Evolutionary conservation across 208 protist species (phyloP).

Genomic region (Balamuthia mandrillaris): DNA sequence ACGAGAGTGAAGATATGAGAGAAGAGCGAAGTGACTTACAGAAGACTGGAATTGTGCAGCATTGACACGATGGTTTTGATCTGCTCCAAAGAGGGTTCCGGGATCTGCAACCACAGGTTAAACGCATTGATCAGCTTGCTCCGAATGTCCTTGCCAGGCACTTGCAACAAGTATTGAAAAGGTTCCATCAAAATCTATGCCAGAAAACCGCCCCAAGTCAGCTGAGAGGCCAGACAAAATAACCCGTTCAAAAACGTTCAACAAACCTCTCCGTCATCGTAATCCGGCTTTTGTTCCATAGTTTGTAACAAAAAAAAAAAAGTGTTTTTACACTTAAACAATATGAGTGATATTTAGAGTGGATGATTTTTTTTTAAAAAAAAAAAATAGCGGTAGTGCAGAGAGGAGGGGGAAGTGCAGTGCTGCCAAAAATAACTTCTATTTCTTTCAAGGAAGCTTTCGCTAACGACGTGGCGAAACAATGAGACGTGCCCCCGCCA

Average conservation of each 20-base stretch:
- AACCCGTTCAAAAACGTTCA: background rate
- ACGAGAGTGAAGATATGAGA: background rate
- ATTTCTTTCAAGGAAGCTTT: too few species aligned
- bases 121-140: slow-evolving; percentile 74
- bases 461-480: too few species aligned
- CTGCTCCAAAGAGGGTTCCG: slow-evolving; percentile 42
- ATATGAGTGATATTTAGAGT: background rate
- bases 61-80: slow-evolving; percentile 67
- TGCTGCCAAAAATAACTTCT: too few species aligned
- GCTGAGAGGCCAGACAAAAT: background rate
- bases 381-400: too few species aligned
- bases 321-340: background rate
- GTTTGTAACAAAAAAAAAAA: background rate
- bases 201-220: too few species aligned
- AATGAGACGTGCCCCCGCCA: too few species aligned
- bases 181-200: slow-evolving; percentile 60
- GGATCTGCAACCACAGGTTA: slow-evolving; percentile 73
- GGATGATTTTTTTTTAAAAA: background rate
- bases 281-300: background rate
- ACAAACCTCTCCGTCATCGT: background rate
- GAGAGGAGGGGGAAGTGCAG: too few species aligned
- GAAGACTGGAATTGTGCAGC: slow-evolving; percentile 74
- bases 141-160: slow-evolving; percentile 75
- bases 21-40: slow-evolving; percentile 50
- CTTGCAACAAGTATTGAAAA: slow-evolving; percentile 64